A percentile compares a stretch with the other conserved stretches of the same genome.
phyloP scores from a whole-genome alignment of 345 rosid species.

The Turritis glabra region DNA sequence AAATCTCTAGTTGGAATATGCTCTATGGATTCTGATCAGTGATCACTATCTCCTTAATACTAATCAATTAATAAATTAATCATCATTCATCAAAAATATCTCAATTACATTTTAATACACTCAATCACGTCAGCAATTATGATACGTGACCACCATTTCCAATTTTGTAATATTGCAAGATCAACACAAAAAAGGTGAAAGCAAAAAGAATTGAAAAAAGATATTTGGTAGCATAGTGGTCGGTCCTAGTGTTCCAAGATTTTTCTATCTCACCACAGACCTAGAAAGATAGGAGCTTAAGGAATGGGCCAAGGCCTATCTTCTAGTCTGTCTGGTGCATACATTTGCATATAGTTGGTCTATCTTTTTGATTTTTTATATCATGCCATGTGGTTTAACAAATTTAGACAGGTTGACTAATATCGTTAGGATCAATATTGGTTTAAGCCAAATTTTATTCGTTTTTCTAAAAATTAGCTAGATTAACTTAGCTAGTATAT shows the following conservation, averaged over 20 bases:
- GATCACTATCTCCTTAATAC: not conserved
- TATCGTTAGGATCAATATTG: too few relatives aligned
- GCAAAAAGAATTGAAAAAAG: not conserved
- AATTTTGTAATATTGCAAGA: not conserved
- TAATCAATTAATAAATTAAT: not conserved
- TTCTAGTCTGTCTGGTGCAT: too few relatives aligned
- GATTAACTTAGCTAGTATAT: too few relatives aligned
- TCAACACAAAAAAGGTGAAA: not conserved
- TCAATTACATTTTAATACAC: not conserved
- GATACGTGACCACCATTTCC: not conserved
- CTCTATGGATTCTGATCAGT: conserved; percentile 8
- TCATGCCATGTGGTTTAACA: too few relatives aligned
- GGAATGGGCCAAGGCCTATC: too few relatives aligned
- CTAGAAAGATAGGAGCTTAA: not conserved
- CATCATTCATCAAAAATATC: not conserved
- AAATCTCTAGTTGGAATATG: conserved; percentile 17
- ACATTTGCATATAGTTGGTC: too few relatives aligned
- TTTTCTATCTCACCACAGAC: not conserved
- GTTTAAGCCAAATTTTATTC: too few relatives aligned
- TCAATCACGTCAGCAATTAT: not conserved
- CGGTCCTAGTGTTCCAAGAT: not conserved
- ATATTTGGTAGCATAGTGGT: not conserved
- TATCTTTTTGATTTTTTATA: too few relatives aligned
- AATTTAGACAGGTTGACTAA: too few relatives aligned
- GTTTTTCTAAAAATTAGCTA: too few relatives aligned